Conservation (phyloP, 805 yeast species). For the Cyberlindnera meyerae region DNA sequence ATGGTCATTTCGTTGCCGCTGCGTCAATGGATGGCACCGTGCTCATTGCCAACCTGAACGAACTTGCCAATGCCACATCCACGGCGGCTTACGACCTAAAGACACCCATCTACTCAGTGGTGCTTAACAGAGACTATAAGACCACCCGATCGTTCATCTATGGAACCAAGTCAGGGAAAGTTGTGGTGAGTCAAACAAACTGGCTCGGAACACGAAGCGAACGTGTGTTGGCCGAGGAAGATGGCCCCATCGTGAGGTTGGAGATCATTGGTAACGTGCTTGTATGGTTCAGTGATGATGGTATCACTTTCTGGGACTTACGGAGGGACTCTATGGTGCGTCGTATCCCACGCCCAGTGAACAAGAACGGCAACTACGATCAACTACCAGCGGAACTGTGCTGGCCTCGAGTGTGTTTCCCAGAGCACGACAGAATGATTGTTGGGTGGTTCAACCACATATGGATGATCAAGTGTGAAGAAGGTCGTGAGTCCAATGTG, state of each 20-base stretch:
- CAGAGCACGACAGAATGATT: slow-evolving; percentile 60
- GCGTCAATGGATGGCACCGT: slow-evolving; percentile 95
- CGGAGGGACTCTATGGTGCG: slow-evolving; percentile 44
- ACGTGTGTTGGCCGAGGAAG: slow-evolving; percentile 43
- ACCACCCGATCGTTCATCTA: slow-evolving; percentile 64
- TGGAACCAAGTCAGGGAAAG: slow-evolving; percentile 88
- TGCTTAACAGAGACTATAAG: slow-evolving; percentile 65
- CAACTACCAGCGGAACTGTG: slow-evolving; percentile 62
- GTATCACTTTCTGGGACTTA: slow-evolving; percentile 64
- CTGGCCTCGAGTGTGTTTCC: slow-evolving; percentile 71
- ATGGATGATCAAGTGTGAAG: slow-evolving; percentile 58
- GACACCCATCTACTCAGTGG: slow-evolving; percentile 84
- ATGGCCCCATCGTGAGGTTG: slow-evolving; percentile 70
- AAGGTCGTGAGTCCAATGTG: slow-evolving; percentile 6
- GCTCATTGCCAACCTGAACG: slow-evolving; percentile 61
- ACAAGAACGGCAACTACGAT: slow-evolving; percentile 29
- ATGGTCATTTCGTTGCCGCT: slow-evolving; percentile 72
- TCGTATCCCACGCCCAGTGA: slow-evolving; percentile 51
- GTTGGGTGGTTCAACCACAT: slow-evolving; percentile 82
- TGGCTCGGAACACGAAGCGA: slow-evolving; percentile 88
- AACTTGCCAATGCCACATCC: slow-evolving; percentile 15
- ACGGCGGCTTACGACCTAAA: slow-evolving; percentile 67
- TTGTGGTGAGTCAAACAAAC: slow-evolving; percentile 65
- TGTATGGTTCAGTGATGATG: slow-evolving; percentile 81
- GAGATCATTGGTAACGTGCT: slow-evolving; percentile 59